phyloP scores from a whole-genome alignment of 2,329 filamentous ascomycete genomes.

The Hymenoscyphus fraxineus region DNA sequence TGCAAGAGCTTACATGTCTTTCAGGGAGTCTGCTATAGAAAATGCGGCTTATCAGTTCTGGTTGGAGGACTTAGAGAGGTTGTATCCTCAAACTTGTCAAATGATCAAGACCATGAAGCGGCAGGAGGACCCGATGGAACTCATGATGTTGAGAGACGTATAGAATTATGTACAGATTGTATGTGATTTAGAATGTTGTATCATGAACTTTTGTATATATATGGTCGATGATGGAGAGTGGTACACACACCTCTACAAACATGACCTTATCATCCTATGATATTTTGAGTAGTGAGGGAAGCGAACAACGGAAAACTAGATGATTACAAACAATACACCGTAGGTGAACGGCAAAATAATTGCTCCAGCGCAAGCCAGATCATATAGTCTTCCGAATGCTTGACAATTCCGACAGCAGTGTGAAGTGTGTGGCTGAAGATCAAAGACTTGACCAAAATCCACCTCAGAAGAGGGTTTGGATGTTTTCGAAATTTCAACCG shows the following conservation, averaged over 20 bases:
- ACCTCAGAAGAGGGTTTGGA: no score
- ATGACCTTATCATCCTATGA: neutral
- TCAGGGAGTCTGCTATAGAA: conserved; percentile 16
- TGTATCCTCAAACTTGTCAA: conserved; percentile 31
- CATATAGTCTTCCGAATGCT: no score
- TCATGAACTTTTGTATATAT: neutral
- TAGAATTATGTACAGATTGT: conserved; percentile 2
- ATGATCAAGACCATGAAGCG: conserved; percentile 33
- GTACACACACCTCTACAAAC: neutral
- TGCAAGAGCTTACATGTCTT: neutral
- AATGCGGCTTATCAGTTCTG: conserved; percentile 22
- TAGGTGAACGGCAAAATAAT: no score
- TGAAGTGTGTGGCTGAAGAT: no score
- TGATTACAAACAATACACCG: no score
- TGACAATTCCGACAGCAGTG: no score
- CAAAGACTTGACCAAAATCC: no score
- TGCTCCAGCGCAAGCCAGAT: no score
- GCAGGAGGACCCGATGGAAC: conserved; percentile 27
- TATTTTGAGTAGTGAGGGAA: neutral
- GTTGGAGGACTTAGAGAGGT: conserved; percentile 27
- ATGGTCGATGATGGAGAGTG: neutral
- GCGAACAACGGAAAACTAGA: neutral
- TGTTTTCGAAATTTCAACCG: no score
- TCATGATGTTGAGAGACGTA: conserved; percentile 15
- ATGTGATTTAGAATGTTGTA: neutral